Base-by-base conservation (phyloP, 140 eudicot genomes). In the Ambrosia hybrid region DNA sequence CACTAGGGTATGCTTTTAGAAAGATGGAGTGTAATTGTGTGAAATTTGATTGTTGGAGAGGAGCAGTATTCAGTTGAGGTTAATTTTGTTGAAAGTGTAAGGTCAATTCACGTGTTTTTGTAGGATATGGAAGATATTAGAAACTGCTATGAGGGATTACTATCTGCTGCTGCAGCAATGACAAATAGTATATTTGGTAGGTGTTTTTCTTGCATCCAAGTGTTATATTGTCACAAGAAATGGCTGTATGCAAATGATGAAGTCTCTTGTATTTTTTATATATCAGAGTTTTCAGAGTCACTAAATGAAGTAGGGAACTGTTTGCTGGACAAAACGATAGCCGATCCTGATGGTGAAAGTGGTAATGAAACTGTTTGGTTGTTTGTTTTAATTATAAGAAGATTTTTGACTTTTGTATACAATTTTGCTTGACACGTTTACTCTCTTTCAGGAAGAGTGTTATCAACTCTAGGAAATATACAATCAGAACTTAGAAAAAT, bases 81-180 rank as follows among this genome's bases (percentile, higher is more conserved):
- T 59, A 57, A 26, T 43, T 48, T 77, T 68, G 74, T 60, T 69
- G 52, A 58, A 9, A 76, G 51, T 67, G 37, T 67, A 58, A 48
- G 59, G 41, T 26, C 33, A 51, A 59, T 56, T 6, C 1, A 15
- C 6, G 38, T 6, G 4, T 34, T 36, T 72, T 83, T 81, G 83
- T 87, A 93, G 99, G 99, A 93, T 84, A 88, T 90, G 91, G 86
- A 86, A 69, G 97, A 88, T 73, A 90, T 93, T 85, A 84, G 96
- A 73, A 76, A 80, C 72, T 90, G 94, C 81, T 88, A 88, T 68
- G 99, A 93, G 72, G 83, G 96, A 81, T 86, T 93, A 72, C 86
- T 93, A 30, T 84, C 96, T n/a, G 97, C 97, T 11, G 97, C 99
- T 70, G 96, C 96, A 17, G 96, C 96, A 14, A 84, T 91, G 67